A percentile compares a stretch with the other conserved stretches of the same genome.
Conservation (phyloP, 192 early-diverging fungal species). For the Nowakowskiella sp. region DNA sequence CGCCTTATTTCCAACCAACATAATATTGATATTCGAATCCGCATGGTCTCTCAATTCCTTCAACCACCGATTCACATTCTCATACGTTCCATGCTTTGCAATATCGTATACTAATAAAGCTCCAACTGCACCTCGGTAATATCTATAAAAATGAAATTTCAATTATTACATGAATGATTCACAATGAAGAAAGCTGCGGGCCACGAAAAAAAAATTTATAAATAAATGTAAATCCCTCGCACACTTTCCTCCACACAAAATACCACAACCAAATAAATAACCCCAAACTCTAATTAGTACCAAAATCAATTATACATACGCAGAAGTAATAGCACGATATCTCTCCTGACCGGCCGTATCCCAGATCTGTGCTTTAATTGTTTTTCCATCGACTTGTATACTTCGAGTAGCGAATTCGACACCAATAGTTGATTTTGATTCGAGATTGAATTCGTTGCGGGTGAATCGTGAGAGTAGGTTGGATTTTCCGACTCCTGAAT, state of each 20-base stretch:
- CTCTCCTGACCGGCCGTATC: conserved; percentile 87
- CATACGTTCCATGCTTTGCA: conserved; percentile 90
- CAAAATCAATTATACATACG: conserved; percentile 37
- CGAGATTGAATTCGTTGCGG: conserved; percentile 95
- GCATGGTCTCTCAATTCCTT: conserved; percentile 97
- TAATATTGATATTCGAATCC: conserved; percentile 93
- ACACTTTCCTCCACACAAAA: background rate
- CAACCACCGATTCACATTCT: conserved; percentile 94
- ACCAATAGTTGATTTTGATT: conserved; percentile 98
- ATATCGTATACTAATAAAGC: conserved; percentile 97
- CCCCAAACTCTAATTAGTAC: conserved; percentile 3
- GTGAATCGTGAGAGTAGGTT: conserved; percentile 95
- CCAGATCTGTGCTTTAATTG: conserved; percentile 99
- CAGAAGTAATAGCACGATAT: conserved; percentile 46
- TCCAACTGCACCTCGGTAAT: conserved; percentile 95
- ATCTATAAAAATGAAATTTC: conserved; percentile 43
- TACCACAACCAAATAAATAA: background rate
- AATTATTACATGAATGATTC: conserved; percentile 2
- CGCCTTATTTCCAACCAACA: conserved; percentile 99
- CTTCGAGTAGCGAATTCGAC: conserved; percentile 95
- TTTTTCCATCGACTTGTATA: conserved; percentile 95
- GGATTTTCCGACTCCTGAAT: conserved; percentile 97
- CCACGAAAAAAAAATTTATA: too few species aligned
- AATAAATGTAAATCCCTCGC: background rate
- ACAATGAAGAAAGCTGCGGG: too few species aligned